These are phyloP conservation scores for Apiospora arundinis DNA, from an alignment of 2,329 filamentous ascomycete species.

Conservation along the genomic window DNA sequence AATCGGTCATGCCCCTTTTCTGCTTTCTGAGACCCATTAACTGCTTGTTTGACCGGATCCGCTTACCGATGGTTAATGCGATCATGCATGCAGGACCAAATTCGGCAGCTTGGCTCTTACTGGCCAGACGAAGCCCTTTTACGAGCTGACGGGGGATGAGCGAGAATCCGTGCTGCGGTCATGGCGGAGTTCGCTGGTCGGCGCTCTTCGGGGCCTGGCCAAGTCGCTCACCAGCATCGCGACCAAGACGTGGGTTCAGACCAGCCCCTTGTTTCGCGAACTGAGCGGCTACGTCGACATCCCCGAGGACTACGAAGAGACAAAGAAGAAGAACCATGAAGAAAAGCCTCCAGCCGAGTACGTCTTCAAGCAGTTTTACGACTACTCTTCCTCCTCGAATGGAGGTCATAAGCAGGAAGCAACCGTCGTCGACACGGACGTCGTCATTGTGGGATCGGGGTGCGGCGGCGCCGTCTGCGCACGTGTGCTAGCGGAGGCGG, in stretches of 20 bases:
- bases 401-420: slow-evolving; percentile 36
- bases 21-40: too few species aligned
- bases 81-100: slow-evolving; percentile 47
- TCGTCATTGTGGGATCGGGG: slow-evolving; percentile 74
- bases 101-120: slow-evolving; percentile 58
- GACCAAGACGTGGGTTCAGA: slow-evolving; percentile 53
- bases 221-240: slow-evolving; percentile 50
- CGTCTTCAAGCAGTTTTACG: slow-evolving; percentile 50
- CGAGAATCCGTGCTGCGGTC: slow-evolving; percentile 54
- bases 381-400: slow-evolving; percentile 30
- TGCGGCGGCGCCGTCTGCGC: slow-evolving; percentile 74
- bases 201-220: slow-evolving; percentile 51
- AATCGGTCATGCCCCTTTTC: too few species aligned
- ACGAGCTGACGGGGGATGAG: slow-evolving; percentile 52
- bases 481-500: slow-evolving; percentile 65
- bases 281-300: slow-evolving; percentile 53
- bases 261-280: slow-evolving; percentile 49
- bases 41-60: too few species aligned
- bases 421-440: slow-evolving; percentile 67
- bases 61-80: neutral
- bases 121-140: slow-evolving; percentile 55
- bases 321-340: neutral
- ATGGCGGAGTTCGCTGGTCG: slow-evolving; percentile 56
- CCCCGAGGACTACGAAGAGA: slow-evolving; percentile 40
- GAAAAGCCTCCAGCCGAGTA: slow-evolving; percentile 49